Base-by-base conservation (phyloP, 2,329 filamentous ascomycete genomes). In the Aspergillus ruber region DNA sequence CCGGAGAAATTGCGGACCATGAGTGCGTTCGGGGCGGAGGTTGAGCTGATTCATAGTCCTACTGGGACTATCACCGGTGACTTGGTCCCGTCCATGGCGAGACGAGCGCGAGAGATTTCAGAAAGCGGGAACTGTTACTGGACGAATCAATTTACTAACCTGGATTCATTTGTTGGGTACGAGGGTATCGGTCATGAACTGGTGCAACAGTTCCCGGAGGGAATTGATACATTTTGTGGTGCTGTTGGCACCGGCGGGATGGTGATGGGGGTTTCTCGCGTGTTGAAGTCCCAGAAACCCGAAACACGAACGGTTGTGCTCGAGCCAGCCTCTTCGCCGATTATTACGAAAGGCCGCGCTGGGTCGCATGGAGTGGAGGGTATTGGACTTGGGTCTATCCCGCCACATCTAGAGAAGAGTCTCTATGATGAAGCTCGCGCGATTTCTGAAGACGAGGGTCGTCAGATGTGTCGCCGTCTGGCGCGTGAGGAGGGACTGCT, bases 371-470 rank as follows among this genome's bases (percentile, higher is more conserved):
- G 94, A 72, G 89, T 96, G 1, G 90, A 95, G 72, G 90, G 90
- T 23, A 95, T 95, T 57, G 90, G 90, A 7, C 95, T 95, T 64
- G 90, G 95, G 66, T 95, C 95, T 65, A 84, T 95, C 49, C 90
- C 90, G 3, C 88, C 95, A 27, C 89, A 95, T 6, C 74, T 95
- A 42, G 81, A 90, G 55, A 85, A 84, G 60, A 69, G 82, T 15
- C 66, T 80, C 1, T 86, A 95, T 18, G 86, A 95, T 69, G 84
- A 84, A 64, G 95, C 90, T 87, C 93, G 93, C 75, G 95, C 95
- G 79, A 94, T 90, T 3, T 85, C 91, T 52, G 90, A 95, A 64
- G 77, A 80, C 44, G 85, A 91, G 64, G 87, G 87, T 3, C 95
- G 95, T 70, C 76, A 80, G 61, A 88, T 87, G 62, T 88, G 90